These are phyloP conservation scores for Cladobotryum mycophilum DNA, from an alignment of 2,329 filamentous ascomycete genomes.

Conservation along the genomic window DNA sequence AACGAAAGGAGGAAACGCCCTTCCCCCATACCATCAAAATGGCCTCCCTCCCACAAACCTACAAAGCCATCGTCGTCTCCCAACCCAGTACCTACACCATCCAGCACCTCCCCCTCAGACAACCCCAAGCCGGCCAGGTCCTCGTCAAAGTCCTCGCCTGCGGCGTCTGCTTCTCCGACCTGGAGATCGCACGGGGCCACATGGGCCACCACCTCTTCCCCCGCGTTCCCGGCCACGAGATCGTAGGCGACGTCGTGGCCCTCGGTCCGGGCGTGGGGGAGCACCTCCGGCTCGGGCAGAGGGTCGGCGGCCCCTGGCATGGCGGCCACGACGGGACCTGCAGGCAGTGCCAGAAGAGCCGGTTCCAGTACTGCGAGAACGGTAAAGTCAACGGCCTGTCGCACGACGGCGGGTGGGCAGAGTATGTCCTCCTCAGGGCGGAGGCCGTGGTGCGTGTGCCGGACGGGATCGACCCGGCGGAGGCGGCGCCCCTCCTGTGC, in stretches of 20 bases:
- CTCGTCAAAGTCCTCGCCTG: slow-evolving; percentile 67
- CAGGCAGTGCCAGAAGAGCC: slow-evolving; percentile 53
- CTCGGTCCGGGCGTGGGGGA: slow-evolving; percentile 50
- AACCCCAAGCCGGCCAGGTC: slow-evolving; percentile 51
- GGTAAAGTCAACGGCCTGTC: slow-evolving; percentile 58
- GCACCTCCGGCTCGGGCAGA: slow-evolving; percentile 54
- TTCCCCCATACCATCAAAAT: slow-evolving; percentile 10
- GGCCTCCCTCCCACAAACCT: slow-evolving; percentile 53
- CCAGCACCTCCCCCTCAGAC: slow-evolving; percentile 52
- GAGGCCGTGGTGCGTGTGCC: slow-evolving; percentile 57
- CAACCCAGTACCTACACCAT: slow-evolving; percentile 48
- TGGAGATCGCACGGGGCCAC: slow-evolving; percentile 38
- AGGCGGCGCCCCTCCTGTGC: slow-evolving; percentile 56
- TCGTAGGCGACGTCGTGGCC: slow-evolving; percentile 58
- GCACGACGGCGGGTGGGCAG: slow-evolving; percentile 60
- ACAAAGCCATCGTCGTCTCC: slow-evolving; percentile 59
- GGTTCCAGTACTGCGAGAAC: slow-evolving; percentile 65
- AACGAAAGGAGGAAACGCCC: no score
- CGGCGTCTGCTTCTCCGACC: slow-evolving; percentile 64
- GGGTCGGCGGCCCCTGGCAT: slow-evolving; percentile 48
- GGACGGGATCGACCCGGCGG: slow-evolving; percentile 41
- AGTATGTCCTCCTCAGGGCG: slow-evolving; percentile 54
- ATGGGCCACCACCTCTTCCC: slow-evolving; percentile 50
- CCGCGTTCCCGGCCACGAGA: slow-evolving; percentile 62
- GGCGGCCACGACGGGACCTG: slow-evolving; percentile 56